Base-by-base conservation (phyloP, 257 asterid genomes). In the Capsicum baccatum region DNA sequence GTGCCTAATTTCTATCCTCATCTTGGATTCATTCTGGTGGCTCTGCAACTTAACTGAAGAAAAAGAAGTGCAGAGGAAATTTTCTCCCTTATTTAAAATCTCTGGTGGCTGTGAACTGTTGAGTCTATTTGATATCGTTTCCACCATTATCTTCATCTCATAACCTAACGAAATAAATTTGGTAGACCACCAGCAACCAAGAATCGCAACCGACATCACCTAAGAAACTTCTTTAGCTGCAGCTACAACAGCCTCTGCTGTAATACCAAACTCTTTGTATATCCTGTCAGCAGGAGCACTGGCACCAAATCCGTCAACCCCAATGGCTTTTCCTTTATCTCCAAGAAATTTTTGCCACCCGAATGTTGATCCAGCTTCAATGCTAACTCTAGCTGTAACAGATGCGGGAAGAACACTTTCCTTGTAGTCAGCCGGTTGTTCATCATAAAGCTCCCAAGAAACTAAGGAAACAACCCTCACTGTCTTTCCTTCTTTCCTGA, bases 391-490 rank as follows among this genome's bases (percentile, higher is more conserved):
- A 81, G 95, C 92, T 5, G 94, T 91, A 50, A 93, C 94, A 13
- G 89, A 86, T 19, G 81, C 82, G 9, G 96, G 97, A 59, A 93
- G 85, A 17, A 92, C 94, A 17, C 93, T 92, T 84, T 95, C 98
- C 91, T 91, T 94, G 88, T 95, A 95, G 21, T 90, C 93, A 14
- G 91, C 92, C 4, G 96, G 86, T 82, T 95, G 98, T 17, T 89
- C 95, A 14, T 89, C 93, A 21, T 89, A 95, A 54, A 94, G 97
- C 91, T 92, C 97, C 98, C 98, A 94, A 47, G 90, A 92, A 87
- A 92, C 96, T 1, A 94, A 87, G 4, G 98, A 94, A 82, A 95
- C 98, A 5, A 95, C 98, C 84, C 98, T 89, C 47, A 94, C 97
- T 0, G 91, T 83, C 84, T 89, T 95, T 9, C 98, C 98, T 87